Percentiles rank a stretch among this genome's conserved stretches.
Conservation (phyloP, 306 rosid genomes). For the Begonia loranthoides region DNA sequence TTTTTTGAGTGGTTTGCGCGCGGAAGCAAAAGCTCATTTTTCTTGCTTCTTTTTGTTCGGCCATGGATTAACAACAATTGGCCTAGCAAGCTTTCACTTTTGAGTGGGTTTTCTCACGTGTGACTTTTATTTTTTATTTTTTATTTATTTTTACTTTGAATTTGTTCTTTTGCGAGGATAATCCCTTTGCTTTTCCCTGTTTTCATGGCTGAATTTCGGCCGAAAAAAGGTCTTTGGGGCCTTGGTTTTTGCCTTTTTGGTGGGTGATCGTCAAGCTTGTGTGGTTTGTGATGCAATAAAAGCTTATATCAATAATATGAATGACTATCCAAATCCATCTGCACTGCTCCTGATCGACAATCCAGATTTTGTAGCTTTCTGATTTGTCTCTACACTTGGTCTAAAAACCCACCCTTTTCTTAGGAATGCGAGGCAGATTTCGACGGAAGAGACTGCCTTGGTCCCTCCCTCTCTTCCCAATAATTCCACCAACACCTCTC, state of each 20-base stretch:
- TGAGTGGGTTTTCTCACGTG: constrained; percentile 36
- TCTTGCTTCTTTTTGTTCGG: too few species aligned
- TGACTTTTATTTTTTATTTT: background rate
- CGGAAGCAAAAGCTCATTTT: constrained; percentile 7
- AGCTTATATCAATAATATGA: too few species aligned
- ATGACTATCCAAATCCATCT: too few species aligned
- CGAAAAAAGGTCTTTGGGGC: constrained; percentile 71
- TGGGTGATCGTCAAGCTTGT: constrained; percentile 5
- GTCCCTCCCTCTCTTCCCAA: constrained; percentile 5
- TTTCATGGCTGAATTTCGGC: constrained; percentile 3
- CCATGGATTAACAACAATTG: background rate
- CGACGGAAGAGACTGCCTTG: background rate
- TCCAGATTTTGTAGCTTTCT: constrained; percentile 37
- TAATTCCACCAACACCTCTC: background rate
- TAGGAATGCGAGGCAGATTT: constrained; percentile 14
- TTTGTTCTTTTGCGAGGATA: constrained; percentile 16
- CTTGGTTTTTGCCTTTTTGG: constrained; percentile 42
- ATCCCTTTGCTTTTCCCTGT: too few species aligned
- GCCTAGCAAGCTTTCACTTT: constrained; percentile 41
- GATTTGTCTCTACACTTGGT: constrained; percentile 26
- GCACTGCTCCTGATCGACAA: constrained; percentile 35
- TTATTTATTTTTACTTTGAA: constrained; percentile 14
- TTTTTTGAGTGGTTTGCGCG: constrained; percentile 16
- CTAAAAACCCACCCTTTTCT: constrained; percentile 9
- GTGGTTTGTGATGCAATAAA: too few species aligned